A percentile compares a stretch with the other conserved stretches of the same genome.
Conservation (phyloP, 2,329 filamentous ascomycete genomes). For the Fusarium nygamai region DNA sequence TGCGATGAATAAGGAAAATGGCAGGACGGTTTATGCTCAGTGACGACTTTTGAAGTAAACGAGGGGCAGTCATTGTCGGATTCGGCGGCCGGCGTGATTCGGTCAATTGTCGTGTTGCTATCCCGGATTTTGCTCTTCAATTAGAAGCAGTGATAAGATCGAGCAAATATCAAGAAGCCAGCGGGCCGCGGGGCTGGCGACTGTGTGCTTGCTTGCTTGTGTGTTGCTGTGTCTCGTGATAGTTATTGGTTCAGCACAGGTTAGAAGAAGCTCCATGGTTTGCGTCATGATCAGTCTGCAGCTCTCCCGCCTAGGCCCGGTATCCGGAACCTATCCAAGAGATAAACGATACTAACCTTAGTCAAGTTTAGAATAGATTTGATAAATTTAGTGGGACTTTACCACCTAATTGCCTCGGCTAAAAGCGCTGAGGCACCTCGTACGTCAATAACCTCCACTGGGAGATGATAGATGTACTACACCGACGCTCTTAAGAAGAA, state of each 20-base stretch:
- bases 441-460: background rate
- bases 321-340: background rate
- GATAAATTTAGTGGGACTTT: background rate
- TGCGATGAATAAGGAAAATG: slow-evolving; percentile 6
- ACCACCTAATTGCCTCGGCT: background rate
- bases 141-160: background rate
- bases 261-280: slow-evolving; percentile 13
- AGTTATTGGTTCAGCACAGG: slow-evolving; percentile 3
- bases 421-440: background rate
- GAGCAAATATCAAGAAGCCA: background rate
- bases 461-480: background rate
- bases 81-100: background rate
- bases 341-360: background rate
- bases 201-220: slow-evolving; percentile 2
- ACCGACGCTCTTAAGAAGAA: background rate
- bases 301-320: background rate
- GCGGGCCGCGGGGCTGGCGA: background rate
- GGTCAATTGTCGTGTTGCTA: background rate
- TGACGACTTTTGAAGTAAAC: slow-evolving; percentile 24
- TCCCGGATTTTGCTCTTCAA: background rate
- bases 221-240: slow-evolving; percentile 14
- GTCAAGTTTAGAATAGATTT: background rate
- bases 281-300: slow-evolving; percentile 25
- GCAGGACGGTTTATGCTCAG: background rate
- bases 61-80: slow-evolving; percentile 34